Evolutionary conservation across 148 eudicot genomes (phyloP), one percentile per base, ranked within the genome.

Genomic region (Nyssa sinensis): DNA sequence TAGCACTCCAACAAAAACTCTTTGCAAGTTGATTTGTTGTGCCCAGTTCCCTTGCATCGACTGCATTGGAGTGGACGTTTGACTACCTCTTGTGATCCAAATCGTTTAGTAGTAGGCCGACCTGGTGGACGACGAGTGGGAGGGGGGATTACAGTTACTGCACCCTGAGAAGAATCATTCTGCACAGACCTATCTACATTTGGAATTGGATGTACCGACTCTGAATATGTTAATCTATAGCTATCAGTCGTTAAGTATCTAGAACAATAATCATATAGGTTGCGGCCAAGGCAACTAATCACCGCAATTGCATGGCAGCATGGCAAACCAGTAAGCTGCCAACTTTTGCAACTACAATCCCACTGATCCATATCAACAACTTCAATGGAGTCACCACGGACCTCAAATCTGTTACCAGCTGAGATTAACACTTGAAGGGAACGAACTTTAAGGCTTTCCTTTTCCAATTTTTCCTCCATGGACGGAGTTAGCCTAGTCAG

Each of bases 71-170:
- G 88, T 72, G 88, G 91, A 31, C 98, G 96, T 78, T 89, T 94
- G 65, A 64, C 83, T 31, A 75, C 78, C 31, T 90, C 97, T 29
- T 87, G 91, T 16, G 79, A 74, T 32, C 88, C 85, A 59, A 71
- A 67, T 34, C 79, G 84, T 82, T 94, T 94, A 68, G 86, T 86
- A 16, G 93, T 73, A 33, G 97, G 98, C 69, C 98, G 80, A 13
- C 98, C 98, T 9, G 98, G 96, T n/a, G 98, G 98, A 14, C 98
- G 88, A 24, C 97, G 89, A 4, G 93, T 94, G 8, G 97, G 90
- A 55, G 98, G 98, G 19, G 98, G 97, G 35, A 87, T 92, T 33
- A 94, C 98, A 49, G 85, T 85, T 58, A 87, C 86, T 35, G 67
- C 80, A 69, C 60, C 64, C 82, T 80, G 83, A 67, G 89, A 81